A percentile compares a stretch with the other conserved stretches of the same genome.
phyloP scores from a whole-genome alignment of 192 early-diverging fungal genomes.

The Dissophora globulifera region DNA sequence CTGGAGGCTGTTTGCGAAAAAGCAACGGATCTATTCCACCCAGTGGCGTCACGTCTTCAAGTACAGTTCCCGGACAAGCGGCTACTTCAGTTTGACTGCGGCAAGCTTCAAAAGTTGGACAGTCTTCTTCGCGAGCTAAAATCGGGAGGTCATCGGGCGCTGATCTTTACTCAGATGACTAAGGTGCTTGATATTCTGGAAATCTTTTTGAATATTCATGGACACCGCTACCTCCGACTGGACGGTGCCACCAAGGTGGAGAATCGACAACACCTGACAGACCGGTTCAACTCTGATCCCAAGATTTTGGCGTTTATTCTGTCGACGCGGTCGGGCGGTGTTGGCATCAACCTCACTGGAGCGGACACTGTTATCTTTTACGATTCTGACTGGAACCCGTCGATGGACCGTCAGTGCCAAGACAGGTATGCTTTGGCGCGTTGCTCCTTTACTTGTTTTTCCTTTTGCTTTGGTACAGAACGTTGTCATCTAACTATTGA shows the following conservation, averaged over 20 bases:
- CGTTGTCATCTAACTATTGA: too few relatives aligned
- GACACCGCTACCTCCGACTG: constrained; percentile 68
- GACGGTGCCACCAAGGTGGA: constrained; percentile 72
- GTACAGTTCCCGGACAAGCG: constrained; percentile 88
- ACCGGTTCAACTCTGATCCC: constrained; percentile 68
- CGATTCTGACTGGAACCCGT: constrained; percentile 83
- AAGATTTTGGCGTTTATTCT: constrained; percentile 68
- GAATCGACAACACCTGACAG: constrained; percentile 66
- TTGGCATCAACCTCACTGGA: constrained; percentile 82
- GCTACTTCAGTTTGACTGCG: constrained; percentile 87
- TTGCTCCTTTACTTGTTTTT: background rate
- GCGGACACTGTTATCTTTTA: constrained; percentile 85
- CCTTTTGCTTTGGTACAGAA: too few relatives aligned
- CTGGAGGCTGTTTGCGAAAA: constrained; percentile 17
- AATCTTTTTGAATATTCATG: constrained; percentile 74
- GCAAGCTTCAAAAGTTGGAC: constrained; percentile 74
- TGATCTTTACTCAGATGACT: constrained; percentile 79
- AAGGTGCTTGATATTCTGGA: constrained; percentile 73
- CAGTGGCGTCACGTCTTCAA: constrained; percentile 68
- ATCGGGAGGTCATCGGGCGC: constrained; percentile 67
- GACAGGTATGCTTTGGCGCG: constrained; percentile 54
- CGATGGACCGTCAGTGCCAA: constrained; percentile 79
- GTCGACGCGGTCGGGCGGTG: constrained; percentile 75
- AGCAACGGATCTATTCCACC: constrained; percentile 66
- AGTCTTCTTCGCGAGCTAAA: constrained; percentile 63